phyloP scores from a whole-genome alignment of 2,329 filamentous ascomycete genomes.

The Calonectria hawksworthii region DNA sequence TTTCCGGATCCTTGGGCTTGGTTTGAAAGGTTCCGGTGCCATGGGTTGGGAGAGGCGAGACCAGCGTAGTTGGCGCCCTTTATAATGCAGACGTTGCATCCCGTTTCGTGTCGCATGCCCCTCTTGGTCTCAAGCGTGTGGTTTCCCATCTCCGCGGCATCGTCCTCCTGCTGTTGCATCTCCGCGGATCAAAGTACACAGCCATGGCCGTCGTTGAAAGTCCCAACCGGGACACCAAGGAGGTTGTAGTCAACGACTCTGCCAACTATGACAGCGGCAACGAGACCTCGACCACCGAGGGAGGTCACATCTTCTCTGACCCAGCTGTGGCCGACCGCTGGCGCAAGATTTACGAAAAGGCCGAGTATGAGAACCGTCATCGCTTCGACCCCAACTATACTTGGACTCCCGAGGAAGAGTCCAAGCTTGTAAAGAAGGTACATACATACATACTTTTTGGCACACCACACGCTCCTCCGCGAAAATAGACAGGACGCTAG shows the following conservation, averaged over 20 bases:
- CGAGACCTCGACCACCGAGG: constrained; percentile 36
- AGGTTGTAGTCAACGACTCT: constrained; percentile 30
- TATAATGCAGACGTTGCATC: constrained; percentile 42
- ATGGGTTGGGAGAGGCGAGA: not conserved
- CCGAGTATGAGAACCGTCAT: constrained; percentile 72
- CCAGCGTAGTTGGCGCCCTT: constrained; percentile 23
- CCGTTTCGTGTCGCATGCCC: constrained; percentile 33
- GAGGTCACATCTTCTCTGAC: constrained; percentile 63
- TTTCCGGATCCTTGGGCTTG: not conserved
- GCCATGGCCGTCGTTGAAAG: constrained; percentile 32
- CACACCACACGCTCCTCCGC: not conserved
- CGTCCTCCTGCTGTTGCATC: constrained; percentile 3
- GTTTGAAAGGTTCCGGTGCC: not conserved
- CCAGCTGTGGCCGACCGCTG: constrained; percentile 67
- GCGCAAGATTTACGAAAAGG: constrained; percentile 66
- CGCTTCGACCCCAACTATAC: constrained; percentile 64
- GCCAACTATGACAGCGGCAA: constrained; percentile 39
- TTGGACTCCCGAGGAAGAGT: constrained; percentile 64
- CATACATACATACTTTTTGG: not conserved
- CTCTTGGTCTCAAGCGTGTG: constrained; percentile 18
- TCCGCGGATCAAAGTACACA: not conserved
- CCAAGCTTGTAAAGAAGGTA: constrained; percentile 61
- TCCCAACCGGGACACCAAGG: constrained; percentile 29
- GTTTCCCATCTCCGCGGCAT: constrained; percentile 27
- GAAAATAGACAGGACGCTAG: not conserved